Base-by-base conservation (phyloP, 179 eudicot genomes). In the Amaranthus tricolor region DNA sequence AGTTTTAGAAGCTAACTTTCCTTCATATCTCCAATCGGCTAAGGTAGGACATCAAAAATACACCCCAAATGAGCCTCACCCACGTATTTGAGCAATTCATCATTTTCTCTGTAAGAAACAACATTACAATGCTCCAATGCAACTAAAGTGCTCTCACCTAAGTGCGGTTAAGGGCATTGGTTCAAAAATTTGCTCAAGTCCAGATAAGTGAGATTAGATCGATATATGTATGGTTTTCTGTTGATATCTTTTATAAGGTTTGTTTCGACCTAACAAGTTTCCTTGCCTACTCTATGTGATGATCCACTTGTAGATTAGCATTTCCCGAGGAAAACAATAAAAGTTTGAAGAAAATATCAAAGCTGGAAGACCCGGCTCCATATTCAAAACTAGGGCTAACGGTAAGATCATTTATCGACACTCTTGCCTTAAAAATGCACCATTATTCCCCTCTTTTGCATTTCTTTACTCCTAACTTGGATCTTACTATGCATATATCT, bases 251-350 rank as follows among this genome's bases (percentile, higher is more conserved):
- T 15, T 24, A 20, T 24, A 61, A 61, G 45, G 64, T 61, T 61
- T 14, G 8, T 44, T 63, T 67, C 64, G 7, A 49, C 68, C n/a
- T 48, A 16, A 63, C 8, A 16, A 48, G 24, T n/a, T 6, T 17
- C 17, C 65, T 31, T 43, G 14, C 17, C 78, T 53, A 45, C 17
- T 44, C 5, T 44, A 54, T 80, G 43, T 73, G 62, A 58, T 61
- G 50, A 47, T 31, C 40, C 54, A 66, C 68, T 40, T 77, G 48
- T 74, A 95, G 99, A 78, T 83, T 93, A 81, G 87, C 99, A 66
- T 92, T 93, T 82, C 97, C 99, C 16, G 93, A 94, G 79, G 84
- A 82, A 77, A 90, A 90, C 79, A 90, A 90, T 85, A 88, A 79
- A 82, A 95, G 99, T 82, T 61, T 89, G 87, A 95, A 77, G 88